These are phyloP conservation scores for Plasmodium blacklocki DNA, from an alignment of 169 alveolate genomes.

Conservation along the genomic window DNA sequence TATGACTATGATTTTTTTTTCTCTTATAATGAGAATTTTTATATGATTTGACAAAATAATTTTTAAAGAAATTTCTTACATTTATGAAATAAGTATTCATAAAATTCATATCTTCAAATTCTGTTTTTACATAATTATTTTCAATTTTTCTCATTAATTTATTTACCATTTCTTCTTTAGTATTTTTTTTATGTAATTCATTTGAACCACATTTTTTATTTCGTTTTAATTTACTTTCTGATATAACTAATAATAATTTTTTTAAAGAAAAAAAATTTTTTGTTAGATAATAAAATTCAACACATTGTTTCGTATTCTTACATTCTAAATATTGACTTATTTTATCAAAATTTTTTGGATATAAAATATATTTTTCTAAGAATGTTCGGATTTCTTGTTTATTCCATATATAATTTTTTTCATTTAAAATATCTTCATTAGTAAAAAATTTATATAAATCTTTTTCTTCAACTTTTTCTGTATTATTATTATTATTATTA, in stretches of 20 bases:
- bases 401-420: slow-evolving; percentile 87
- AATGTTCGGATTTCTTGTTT: slow-evolving; percentile 86
- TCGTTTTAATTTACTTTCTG: slow-evolving; percentile 40
- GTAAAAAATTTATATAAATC: slow-evolving; percentile 45
- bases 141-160: slow-evolving; percentile 50
- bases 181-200: slow-evolving; percentile 37
- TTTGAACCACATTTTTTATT: slow-evolving; percentile 8
- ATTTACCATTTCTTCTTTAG: slow-evolving; percentile 63
- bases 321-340: slow-evolving; percentile 89
- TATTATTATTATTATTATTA: neutral
- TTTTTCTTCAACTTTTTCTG: slow-evolving; percentile 67
- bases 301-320: slow-evolving; percentile 89
- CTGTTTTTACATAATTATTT: slow-evolving; percentile 28
- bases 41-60: slow-evolving; percentile 38
- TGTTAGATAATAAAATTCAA: slow-evolving; percentile 81
- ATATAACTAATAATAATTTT: slow-evolving; percentile 27
- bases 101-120: slow-evolving; percentile 53
- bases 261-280: slow-evolving; percentile 62
- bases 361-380: slow-evolving; percentile 89
- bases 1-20: neutral
- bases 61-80: slow-evolving; percentile 23
- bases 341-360: slow-evolving; percentile 91
- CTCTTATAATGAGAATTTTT: neutral
- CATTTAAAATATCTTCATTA: slow-evolving; percentile 69
- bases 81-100: slow-evolving; percentile 12